A percentile compares a stretch with the other conserved stretches of the same genome.
Evolutionary conservation across 306 rosid species (phyloP).

Genomic region (Cicer arietinum): DNA sequence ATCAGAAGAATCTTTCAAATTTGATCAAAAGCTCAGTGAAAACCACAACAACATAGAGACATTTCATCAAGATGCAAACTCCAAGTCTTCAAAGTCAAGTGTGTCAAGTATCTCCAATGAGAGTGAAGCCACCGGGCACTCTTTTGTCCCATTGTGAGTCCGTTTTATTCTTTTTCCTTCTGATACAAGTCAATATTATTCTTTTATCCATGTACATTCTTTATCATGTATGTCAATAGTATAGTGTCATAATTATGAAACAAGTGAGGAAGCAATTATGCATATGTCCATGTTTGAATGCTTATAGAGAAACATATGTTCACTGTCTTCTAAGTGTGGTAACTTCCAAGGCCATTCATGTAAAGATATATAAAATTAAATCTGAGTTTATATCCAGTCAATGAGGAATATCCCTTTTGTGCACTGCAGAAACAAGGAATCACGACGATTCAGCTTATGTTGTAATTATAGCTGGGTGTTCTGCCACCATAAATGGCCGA

Average conservation of each 20-base stretch:
- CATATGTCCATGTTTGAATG: not conserved
- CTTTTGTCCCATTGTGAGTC: slow-evolving; percentile 74
- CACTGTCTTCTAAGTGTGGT: not conserved
- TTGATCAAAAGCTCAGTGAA: slow-evolving; percentile 21
- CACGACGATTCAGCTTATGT: slow-evolving; percentile 49
- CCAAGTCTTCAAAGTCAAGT: slow-evolving; percentile 45
- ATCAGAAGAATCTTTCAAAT: slow-evolving; percentile 40
- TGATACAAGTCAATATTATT: slow-evolving; percentile 54
- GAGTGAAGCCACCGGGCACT: slow-evolving; percentile 41
- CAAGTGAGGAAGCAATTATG: slow-evolving; percentile 21
- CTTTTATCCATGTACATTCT: not conserved
- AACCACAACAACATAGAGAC: slow-evolving; percentile 24
- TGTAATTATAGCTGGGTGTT: slow-evolving; percentile 54
- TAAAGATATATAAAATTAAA: slow-evolving; percentile 7
- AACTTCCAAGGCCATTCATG: slow-evolving; percentile 33
- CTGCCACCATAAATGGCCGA: slow-evolving; percentile 48
- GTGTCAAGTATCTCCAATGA: slow-evolving; percentile 49
- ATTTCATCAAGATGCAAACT: slow-evolving; percentile 30
- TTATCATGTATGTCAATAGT: slow-evolving; percentile 5
- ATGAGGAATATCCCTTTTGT: slow-evolving; percentile 51
- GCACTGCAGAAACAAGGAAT: slow-evolving; percentile 61
- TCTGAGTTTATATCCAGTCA: slow-evolving; percentile 32
- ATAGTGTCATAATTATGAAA: slow-evolving; percentile 15
- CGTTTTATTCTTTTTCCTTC: slow-evolving; percentile 46
- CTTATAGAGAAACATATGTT: not conserved